These are phyloP conservation scores for Fusarium nurragi DNA, from an alignment of 2,329 filamentous ascomycete genomes.

Conservation along the genomic window DNA sequence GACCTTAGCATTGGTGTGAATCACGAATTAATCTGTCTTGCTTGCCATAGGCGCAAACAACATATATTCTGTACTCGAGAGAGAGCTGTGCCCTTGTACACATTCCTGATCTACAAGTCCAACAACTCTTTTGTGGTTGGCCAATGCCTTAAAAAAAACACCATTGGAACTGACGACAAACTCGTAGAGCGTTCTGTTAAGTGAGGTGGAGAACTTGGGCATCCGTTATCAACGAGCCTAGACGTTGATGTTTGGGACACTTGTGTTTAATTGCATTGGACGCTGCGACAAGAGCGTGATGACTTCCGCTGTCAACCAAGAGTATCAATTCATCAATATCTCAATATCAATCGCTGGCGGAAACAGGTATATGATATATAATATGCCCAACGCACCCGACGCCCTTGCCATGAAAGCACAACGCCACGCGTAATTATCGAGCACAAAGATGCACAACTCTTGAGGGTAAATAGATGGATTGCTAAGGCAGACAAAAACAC, in stretches of 20 bases:
- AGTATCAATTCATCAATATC: constrained; percentile 25
- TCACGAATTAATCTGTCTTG: background rate
- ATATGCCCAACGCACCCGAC: constrained; percentile 48
- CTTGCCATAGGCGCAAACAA: too few species aligned
- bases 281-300: background rate
- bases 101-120: background rate
- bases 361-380: constrained; percentile 49
- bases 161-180: background rate
- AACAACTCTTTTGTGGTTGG: constrained; percentile 9
- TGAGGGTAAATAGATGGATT: constrained; percentile 40
- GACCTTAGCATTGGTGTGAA: background rate
- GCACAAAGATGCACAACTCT: constrained; percentile 32
- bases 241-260: background rate
- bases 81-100: background rate
- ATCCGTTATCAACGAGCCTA: background rate
- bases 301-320: background rate
- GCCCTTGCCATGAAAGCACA: constrained; percentile 49
- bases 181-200: constrained; percentile 4
- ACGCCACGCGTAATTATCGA: constrained; percentile 33
- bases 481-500: constrained; percentile 32
- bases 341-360: constrained; percentile 14
- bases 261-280: background rate
- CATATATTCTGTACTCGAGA: too few species aligned
- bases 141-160: constrained; percentile 3
- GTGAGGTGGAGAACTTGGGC: constrained; percentile 4